These are phyloP conservation scores for Stemphylium vesicarium DNA, from an alignment of 2,329 filamentous ascomycete species.

Conservation along the genomic window DNA sequence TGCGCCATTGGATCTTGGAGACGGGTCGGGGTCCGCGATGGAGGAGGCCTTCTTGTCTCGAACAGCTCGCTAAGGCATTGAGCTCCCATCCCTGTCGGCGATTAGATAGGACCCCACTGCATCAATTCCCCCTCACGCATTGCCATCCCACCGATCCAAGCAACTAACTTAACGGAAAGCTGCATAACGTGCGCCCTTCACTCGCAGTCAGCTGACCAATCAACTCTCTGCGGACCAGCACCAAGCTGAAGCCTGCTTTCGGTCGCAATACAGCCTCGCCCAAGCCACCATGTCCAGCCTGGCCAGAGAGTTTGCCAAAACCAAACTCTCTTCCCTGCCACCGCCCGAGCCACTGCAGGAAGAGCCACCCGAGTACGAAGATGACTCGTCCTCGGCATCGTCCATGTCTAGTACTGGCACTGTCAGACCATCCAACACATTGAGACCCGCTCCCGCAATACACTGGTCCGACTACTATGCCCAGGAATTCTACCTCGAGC, in stretches of 20 bases:
- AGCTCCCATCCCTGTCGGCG: constrained; percentile 18
- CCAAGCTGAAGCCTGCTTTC: constrained; percentile 9
- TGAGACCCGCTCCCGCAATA: constrained; percentile 66
- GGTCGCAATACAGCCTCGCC: constrained; percentile 6
- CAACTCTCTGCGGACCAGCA: constrained; percentile 9
- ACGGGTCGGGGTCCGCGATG: constrained; percentile 3
- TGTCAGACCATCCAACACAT: constrained; percentile 78
- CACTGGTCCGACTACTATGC: constrained; percentile 93
- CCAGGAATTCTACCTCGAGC: constrained; percentile 78
- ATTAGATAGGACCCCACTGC: constrained; percentile 12
- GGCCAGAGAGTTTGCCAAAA: constrained; percentile 78
- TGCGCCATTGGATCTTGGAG: constrained; percentile 4
- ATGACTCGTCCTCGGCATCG: constrained; percentile 64
- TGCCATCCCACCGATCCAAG: constrained; percentile 13
- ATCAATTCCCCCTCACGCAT: constrained; percentile 7
- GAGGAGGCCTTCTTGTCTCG: not conserved
- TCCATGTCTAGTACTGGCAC: constrained; percentile 94
- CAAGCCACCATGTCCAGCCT: constrained; percentile 73
- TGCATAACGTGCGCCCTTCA: constrained; percentile 1
- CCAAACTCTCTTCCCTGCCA: constrained; percentile 70
- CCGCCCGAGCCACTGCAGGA: constrained; percentile 55
- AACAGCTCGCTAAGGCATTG: constrained; percentile 14
- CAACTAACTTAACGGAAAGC: constrained; percentile 11
- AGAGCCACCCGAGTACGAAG: constrained; percentile 60
- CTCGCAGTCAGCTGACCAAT: constrained; percentile 11